Evolutionary conservation across 1,284 basidiomycete genomes (phyloP), one percentile per base, ranked within the genome.

Genomic region (Xerocomus minutiporus): DNA sequence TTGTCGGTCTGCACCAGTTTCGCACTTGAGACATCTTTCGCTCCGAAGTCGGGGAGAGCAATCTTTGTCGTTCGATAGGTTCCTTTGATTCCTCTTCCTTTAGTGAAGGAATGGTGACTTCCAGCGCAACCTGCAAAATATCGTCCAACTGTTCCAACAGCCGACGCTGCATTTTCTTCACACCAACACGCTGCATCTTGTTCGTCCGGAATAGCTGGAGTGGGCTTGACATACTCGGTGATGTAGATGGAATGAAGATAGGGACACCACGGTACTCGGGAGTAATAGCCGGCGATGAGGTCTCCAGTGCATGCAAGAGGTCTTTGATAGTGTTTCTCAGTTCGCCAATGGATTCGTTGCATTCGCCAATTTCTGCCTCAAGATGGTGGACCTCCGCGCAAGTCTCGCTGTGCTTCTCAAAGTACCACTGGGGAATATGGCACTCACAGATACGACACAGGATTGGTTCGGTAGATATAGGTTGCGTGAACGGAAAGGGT

Each of bases 381-480:
- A 99, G 79, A 42, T 93, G 86, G 71, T 99, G 97, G 1, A 93
- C 88, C 72, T 98, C 97, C 62, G 87, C 93, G 69, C 97, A 99
- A 9, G 96, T 99, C 74, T 99, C 97, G 77, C 95, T 98, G 76
- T 99, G 97, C 75, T 98, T 98, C 73, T 98, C 97, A 68, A 99
- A 99, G 76, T 96, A 99, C 95, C 97, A 99, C 54, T 96, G 90
- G 2, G 97, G 95, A 51, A 99, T 89, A 63, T 91, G 88, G 63
- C 91, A 86, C 73, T 99, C 97, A 76, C 97, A 99, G 59, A 99
- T 99, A 45, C 97, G 91, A 74, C 97, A 99, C 17, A 99, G 79
- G 38, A 99, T 88, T n/a, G 84, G 86, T 60, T 93, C 86, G 25
- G 83, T 84, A 62, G 85, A 88, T 67, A 97, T 86, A 26, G 88